Conservation (phyloP, 2,329 filamentous ascomycete species). For the Aspergillus awamori region DNA sequence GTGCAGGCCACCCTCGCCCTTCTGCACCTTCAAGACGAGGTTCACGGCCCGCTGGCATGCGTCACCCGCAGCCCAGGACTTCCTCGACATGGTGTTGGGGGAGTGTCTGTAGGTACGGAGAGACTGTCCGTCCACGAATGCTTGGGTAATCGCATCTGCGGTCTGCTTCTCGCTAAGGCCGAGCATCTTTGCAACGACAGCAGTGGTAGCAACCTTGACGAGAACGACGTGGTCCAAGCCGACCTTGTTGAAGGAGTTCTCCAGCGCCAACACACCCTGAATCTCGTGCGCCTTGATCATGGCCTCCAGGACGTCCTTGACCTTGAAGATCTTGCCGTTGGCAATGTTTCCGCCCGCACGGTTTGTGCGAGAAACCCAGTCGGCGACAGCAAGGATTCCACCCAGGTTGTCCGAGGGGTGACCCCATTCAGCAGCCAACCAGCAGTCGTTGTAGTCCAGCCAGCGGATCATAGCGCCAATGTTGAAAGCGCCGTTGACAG, state of each 20-base stretch:
- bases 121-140: constrained; percentile 95
- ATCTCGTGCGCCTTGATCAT: constrained; percentile 99
- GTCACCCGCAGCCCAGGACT: constrained; percentile 98
- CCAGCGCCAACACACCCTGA: constrained; percentile 91
- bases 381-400: constrained; percentile 92
- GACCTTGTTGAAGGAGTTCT: constrained; percentile 99
- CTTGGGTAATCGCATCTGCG: constrained; percentile 92
- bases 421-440: constrained; percentile 98
- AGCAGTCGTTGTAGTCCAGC: constrained; percentile 99
- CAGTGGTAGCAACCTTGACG: constrained; percentile 94
- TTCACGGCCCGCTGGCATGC: constrained; percentile 95
- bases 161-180: constrained; percentile 88
- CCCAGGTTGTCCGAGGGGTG: constrained; percentile 98
- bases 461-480: constrained; percentile 98
- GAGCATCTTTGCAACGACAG: constrained; percentile 93
- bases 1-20: constrained; percentile 86
- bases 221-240: constrained; percentile 96
- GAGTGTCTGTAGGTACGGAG: constrained; percentile 96
- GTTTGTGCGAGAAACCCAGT: constrained; percentile 97
- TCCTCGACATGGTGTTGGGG: constrained; percentile 99
- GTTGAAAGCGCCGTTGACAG: constrained; percentile 95
- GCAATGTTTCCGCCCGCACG: constrained; percentile 75
- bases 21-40: constrained; percentile 84
- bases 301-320: constrained; percentile 88
- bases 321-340: constrained; percentile 77